These are phyloP conservation scores for Phascolomyces articulosus DNA, from an alignment of 371 early-diverging fungal genomes.

Conservation along the genomic window DNA sequence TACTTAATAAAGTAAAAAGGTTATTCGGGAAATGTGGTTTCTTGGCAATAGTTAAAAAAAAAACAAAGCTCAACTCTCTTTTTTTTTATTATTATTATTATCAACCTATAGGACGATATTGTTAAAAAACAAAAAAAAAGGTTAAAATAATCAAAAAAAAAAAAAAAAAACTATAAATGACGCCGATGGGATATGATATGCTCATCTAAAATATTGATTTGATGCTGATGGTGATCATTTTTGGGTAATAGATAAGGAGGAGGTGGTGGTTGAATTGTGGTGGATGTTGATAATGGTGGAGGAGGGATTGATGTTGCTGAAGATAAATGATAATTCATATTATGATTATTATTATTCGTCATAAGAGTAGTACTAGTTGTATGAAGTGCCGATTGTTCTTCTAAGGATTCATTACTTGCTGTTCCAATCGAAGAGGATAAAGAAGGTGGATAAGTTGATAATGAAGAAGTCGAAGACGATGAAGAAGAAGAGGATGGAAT, in stretches of 20 bases:
- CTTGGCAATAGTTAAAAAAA: too few species aligned
- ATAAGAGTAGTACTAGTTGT: too few species aligned
- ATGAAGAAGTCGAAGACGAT: not conserved
- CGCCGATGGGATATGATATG: constrained; percentile 2
- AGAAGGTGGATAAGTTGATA: not conserved
- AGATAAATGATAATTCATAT: not conserved
- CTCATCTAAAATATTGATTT: not conserved
- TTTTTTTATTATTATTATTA: too few species aligned
- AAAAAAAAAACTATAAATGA: too few species aligned
- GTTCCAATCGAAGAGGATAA: not conserved
- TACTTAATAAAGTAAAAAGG: too few species aligned
- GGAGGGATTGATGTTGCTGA: too few species aligned
- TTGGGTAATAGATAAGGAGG: constrained; percentile 3
- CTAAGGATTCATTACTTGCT: constrained; percentile 4
- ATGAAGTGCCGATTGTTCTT: not conserved
- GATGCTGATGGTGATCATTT: not conserved
- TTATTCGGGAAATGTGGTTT: too few species aligned
- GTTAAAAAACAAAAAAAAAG: not conserved
- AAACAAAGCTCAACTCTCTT: too few species aligned
- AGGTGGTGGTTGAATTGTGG: not conserved
- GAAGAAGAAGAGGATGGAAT: constrained; percentile 1
- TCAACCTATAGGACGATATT: too few species aligned
- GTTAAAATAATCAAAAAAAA: not conserved
- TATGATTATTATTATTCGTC: not conserved
- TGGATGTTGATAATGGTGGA: too few species aligned